Evolutionary conservation across 2,329 filamentous ascomycete species (phyloP), one percentile per base, ranked within the genome.

Genomic region (Dactylellina parvicollis): DNA sequence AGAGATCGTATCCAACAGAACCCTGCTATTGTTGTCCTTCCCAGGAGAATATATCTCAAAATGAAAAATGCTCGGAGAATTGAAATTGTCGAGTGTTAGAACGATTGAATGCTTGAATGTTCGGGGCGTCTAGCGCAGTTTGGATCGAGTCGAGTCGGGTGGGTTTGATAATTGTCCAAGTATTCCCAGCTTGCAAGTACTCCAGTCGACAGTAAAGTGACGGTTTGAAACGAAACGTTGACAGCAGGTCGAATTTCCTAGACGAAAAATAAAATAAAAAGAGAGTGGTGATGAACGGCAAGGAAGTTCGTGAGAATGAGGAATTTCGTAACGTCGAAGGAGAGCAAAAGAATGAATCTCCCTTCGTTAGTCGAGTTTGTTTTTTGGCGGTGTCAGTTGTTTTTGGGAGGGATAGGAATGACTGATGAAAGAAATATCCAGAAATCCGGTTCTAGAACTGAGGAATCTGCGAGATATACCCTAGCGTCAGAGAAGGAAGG

Each of bases 271-370:
- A 26, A 24, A 40, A 26, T 34, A 14, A 54, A n/a, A 36, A 34
- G 44, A 36, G 59, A 49, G 22, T 47, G 59, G n/a, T 49, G 38
- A 18, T 7, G 24, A 28, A 14, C 9, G 7, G 22, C 26, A 28
- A 20, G n/a, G 12, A 24, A 24, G 34, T 18, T 72, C 67, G 67
- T 72, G 67, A 72, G 32, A 46, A 44, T 59, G 32, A 38, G 12
- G 20, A 50, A 38, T 49, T 57, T 73, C 69, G 69, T 73, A 61
- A 32, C 60, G 44, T 46, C 60, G 69, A 73, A 55, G 69, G 60
- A 59, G 69, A 73, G 69, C 60, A 60, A 73, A 73, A 66, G 69
- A 73, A 59, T 73, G 69, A 73, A 73, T 65, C 69, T 73, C 69
- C 55, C 60, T 66, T 73, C 32, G 56, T 65, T 59, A 16, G 14